Base-by-base conservation (phyloP, 139 green algal species). In the Edaphochlamys debaryana region DNA sequence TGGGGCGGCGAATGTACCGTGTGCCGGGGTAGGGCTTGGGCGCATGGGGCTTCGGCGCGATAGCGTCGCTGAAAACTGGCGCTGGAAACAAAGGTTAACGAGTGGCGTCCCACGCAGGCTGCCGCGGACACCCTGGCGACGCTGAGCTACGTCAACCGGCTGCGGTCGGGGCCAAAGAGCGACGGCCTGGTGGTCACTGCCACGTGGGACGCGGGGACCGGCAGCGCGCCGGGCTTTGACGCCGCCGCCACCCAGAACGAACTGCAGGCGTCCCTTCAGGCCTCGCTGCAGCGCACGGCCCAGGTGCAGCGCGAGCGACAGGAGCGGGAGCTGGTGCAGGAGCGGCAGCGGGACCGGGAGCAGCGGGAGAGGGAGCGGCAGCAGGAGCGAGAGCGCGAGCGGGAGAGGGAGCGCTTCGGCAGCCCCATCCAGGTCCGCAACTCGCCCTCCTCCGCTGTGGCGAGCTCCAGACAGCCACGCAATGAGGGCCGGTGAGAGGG, bases 111-210 rank as follows among this genome's bases (percentile, higher is more conserved):
- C n/a, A 30, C 3, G 19, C 66, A 91, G 87, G 74, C 68, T n/a
- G 87, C 87, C 13, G 58, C 87, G 13, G 87, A 91, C 42, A 89
- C 79, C 27, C 75, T 91, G 27, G 84, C 84, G 13, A 91, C 87
- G 29, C 79, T 91, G 64, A 84, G 68, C 62, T 91, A 81, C 74
- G 79, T 89, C 32, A 85, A 79, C 64, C 73, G 79, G 32, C 71
- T 89, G 58, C 79, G 84, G 32, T 70, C 87, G 29, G 84, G 74
- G 11, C 73, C 69, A 75, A 75, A 73, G 20, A 69, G 67, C 8
- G 71, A 69, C 1, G 87, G 84, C 29, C 64, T 89, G 6, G 30
- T 89, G 30, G 79, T 91, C 32, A 87, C 68, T n/a, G 86, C 82
- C 23, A 85, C 82, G 0, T 91, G 87, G 87, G 87, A 91, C 37